Conservation (phyloP, 495 filamentous ascomycete species). For the Aspergillus steynii region DNA sequence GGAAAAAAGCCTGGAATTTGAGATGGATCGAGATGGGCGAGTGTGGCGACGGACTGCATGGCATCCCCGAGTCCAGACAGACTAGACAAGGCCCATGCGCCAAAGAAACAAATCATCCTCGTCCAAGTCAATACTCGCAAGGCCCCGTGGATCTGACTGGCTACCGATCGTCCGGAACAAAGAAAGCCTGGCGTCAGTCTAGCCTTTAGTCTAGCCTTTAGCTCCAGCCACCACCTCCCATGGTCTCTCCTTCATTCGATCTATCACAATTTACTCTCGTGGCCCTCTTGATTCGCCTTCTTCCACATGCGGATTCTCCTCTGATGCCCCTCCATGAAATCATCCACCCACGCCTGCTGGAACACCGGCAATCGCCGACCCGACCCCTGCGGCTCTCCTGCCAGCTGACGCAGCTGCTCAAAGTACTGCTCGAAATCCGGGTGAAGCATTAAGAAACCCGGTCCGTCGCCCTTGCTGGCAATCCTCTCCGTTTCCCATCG, state of each 20-base stretch:
- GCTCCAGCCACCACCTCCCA: too few species aligned
- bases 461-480: constrained; percentile 47
- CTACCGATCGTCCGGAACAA: not conserved
- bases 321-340: constrained; percentile 51
- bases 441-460: constrained; percentile 48
- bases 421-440: constrained; percentile 60
- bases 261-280: not conserved
- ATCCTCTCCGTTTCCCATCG: constrained; percentile 56
- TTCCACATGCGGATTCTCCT: constrained; percentile 52
- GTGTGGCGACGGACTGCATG: not conserved
- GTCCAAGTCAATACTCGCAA: not conserved
- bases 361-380: constrained; percentile 50
- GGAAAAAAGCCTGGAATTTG: too few species aligned
- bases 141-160: not conserved
- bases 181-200: not conserved
- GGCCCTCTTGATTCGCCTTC: constrained; percentile 20
- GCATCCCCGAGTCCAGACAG: too few species aligned
- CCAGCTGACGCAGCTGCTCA: constrained; percentile 45
- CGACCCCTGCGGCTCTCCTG: constrained; percentile 43
- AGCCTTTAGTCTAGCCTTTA: not conserved
- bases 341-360: constrained; percentile 46
- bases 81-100: not conserved
- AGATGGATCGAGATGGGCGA: too few species aligned
- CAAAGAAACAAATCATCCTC: not conserved
- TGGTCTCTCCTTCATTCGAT: not conserved